Percentiles rank a stretch among this genome's conserved stretches.
Conservation (phyloP, 192 early-diverging fungal species). For the Coemansia javaensis region DNA sequence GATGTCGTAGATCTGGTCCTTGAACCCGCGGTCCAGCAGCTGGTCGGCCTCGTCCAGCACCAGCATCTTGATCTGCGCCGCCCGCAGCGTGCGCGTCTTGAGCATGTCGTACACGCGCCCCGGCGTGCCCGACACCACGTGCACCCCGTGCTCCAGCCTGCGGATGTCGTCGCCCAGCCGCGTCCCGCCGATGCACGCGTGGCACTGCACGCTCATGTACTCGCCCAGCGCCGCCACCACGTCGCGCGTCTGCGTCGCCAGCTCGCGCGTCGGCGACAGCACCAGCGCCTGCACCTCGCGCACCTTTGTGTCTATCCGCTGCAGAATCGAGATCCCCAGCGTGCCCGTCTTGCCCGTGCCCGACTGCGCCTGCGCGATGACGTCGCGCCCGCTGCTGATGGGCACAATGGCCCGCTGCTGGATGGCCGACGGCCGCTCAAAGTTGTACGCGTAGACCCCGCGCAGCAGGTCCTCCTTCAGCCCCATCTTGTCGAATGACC, state of each 20-base stretch:
- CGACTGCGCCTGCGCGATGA: slow-evolving; percentile 96
- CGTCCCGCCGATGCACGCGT: slow-evolving; percentile 93
- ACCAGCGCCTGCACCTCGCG: slow-evolving; percentile 92
- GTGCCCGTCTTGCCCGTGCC: slow-evolving; percentile 99
- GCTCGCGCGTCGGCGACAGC: slow-evolving; percentile 91
- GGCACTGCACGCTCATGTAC: slow-evolving; percentile 96
- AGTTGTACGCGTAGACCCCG: slow-evolving; percentile 98
- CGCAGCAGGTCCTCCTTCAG: slow-evolving; percentile 94
- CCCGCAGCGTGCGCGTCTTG: slow-evolving; percentile 73
- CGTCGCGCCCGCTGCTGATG: slow-evolving; percentile 82
- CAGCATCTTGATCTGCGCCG: slow-evolving; percentile 88
- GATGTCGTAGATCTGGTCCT: slow-evolving; percentile 95
- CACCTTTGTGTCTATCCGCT: slow-evolving; percentile 80
- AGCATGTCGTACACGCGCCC: slow-evolving; percentile 98
- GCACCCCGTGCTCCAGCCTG: slow-evolving; percentile 86
- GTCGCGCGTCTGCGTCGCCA: slow-evolving; percentile 91
- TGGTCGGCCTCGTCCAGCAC: slow-evolving; percentile 98
- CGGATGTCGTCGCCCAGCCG: slow-evolving; percentile 87
- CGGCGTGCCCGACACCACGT: slow-evolving; percentile 93
- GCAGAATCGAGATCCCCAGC: slow-evolving; percentile 90
- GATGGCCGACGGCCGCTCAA: slow-evolving; percentile 97
- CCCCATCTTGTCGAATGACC: slow-evolving; percentile 92
- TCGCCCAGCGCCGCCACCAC: slow-evolving; percentile 90
- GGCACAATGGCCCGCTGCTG: slow-evolving; percentile 96
- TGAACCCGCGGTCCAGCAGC: slow-evolving; percentile 89